Conservation (phyloP, 352 stramenopile genomes). For the Bremia lactucae region DNA sequence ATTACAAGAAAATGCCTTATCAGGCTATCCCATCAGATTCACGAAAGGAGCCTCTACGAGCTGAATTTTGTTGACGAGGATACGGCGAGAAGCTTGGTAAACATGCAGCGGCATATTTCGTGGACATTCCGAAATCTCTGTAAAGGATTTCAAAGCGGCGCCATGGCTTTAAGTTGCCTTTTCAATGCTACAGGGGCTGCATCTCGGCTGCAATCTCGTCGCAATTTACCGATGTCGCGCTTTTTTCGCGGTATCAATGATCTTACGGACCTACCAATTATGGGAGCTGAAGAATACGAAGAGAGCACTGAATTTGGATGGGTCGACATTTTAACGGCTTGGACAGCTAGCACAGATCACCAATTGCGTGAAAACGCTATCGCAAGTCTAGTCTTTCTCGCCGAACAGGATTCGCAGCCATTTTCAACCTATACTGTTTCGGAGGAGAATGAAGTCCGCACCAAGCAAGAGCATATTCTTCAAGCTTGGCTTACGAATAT, state of each 20-base stretch:
- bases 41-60: constrained; percentile 22
- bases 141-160: constrained; percentile 40
- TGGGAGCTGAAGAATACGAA: constrained; percentile 71
- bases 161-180: constrained; percentile 31
- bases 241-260: constrained; percentile 46
- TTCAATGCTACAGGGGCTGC: constrained; percentile 27
- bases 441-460: constrained; percentile 12
- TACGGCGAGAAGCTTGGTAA: constrained; percentile 6
- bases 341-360: constrained; percentile 43
- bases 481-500: constrained; percentile 72
- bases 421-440: not conserved
- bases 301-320: constrained; percentile 63
- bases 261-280: constrained; percentile 54
- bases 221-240: constrained; percentile 50
- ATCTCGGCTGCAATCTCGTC: constrained; percentile 45
- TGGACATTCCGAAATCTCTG: constrained; percentile 56
- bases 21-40: constrained; percentile 30
- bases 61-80: constrained; percentile 6
- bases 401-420: constrained; percentile 22
- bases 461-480: constrained; percentile 50
- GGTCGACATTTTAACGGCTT: constrained; percentile 72
- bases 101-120: constrained; percentile 25
- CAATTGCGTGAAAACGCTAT: constrained; percentile 57
- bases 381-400: constrained; percentile 50
- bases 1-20: constrained; percentile 47